Conservation (phyloP, 129 eudicot genomes). For the Gnaphalium uliginosum region DNA sequence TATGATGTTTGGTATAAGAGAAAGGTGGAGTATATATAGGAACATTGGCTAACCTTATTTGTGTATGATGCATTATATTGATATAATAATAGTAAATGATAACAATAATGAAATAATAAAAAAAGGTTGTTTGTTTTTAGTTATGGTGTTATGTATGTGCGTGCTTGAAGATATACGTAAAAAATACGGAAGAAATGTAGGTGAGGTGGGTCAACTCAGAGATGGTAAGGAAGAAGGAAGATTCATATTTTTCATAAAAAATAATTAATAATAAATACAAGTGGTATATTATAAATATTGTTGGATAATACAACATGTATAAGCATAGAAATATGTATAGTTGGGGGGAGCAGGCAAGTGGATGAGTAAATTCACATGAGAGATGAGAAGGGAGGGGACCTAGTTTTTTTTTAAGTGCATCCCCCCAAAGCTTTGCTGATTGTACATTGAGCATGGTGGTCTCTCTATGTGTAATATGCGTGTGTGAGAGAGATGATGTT, state of each 20-base stretch:
- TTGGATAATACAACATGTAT: slow-evolving; percentile 29
- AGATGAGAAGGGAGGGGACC: slow-evolving; percentile 27
- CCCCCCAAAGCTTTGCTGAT: slow-evolving; percentile 31
- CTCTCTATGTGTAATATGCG: neutral
- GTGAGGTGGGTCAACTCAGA: slow-evolving; percentile 76
- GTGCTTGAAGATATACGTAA: slow-evolving; percentile 33
- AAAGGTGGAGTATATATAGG: slow-evolving; percentile 54
- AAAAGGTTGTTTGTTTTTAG: slow-evolving; percentile 20
- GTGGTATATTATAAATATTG: slow-evolving; percentile 35
- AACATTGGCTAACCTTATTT: slow-evolving; percentile 21
- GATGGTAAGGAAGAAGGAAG: slow-evolving; percentile 66
- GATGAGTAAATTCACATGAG: slow-evolving; percentile 40
- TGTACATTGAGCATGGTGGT: slow-evolving; percentile 27
- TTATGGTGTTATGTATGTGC: slow-evolving; percentile 22
- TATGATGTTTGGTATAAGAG: slow-evolving; percentile 26
- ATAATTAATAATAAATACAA: slow-evolving; percentile 28
- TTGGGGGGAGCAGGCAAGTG: slow-evolving; percentile 27
- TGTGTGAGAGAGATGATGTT: slow-evolving; percentile 29
- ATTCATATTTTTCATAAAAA: slow-evolving; percentile 52
- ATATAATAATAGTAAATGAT: neutral
- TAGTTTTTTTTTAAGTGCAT: slow-evolving; percentile 27
- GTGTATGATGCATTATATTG: slow-evolving; percentile 23
- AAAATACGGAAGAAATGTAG: slow-evolving; percentile 42
- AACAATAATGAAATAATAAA: neutral
- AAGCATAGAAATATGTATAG: neutral